Evolutionary conservation across 352 stramenopile species (phyloP), one percentile per base, ranked within the genome.

Genomic region (Phytophthora citricola): DNA sequence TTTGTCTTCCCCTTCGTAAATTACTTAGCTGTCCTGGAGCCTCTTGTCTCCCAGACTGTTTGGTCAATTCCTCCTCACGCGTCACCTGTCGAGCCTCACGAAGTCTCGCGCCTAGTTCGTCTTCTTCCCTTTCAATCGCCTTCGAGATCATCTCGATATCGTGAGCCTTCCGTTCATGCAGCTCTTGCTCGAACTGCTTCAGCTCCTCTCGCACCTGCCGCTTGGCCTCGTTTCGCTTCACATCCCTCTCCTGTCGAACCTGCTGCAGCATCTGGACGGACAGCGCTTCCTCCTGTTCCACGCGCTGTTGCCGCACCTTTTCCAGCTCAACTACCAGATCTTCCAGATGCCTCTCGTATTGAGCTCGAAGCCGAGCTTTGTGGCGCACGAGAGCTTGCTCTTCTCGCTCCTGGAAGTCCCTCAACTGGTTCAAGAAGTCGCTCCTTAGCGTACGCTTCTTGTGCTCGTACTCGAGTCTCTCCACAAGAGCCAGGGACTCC

Each of bases 401-500:
- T 56, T 94, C 86, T 34, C 86, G 63, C 48, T 92, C 83, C 20
- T 88, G 73, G 20, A 92, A 94, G 26, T 86, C 78, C 7, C 82
- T 76, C 15, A 94, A 64, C 47, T 94, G 85, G 14, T 50, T 74
- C 49, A 76, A 53, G 46, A 87, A 91, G 39, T 94, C 83, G n/a
- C 61, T 70, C 49, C 76, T 75, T 4, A 94, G 48, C 14, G 75
- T 72, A 1, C 82, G 81, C 51, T 92, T 94, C 52, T 88, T 85
- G 68, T 90, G 85, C 54, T 94, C 85, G 52, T 92, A 94, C 5
- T 90, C 81, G 4, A 88, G 55, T 45, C 81, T 71, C 39, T 90
- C 81, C 5, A 79, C 57, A 7, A 84, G 56, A 7, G 72, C 48
- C n/a, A 90, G 58, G 2, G 76, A 79, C 43, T 90, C 81, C n/a